A percentile compares a stretch with the other conserved stretches of the same genome.
These are phyloP conservation scores for Protomyces pachydermus DNA, from an alignment of 1,139 yeast species.

Conservation along the genomic window DNA sequence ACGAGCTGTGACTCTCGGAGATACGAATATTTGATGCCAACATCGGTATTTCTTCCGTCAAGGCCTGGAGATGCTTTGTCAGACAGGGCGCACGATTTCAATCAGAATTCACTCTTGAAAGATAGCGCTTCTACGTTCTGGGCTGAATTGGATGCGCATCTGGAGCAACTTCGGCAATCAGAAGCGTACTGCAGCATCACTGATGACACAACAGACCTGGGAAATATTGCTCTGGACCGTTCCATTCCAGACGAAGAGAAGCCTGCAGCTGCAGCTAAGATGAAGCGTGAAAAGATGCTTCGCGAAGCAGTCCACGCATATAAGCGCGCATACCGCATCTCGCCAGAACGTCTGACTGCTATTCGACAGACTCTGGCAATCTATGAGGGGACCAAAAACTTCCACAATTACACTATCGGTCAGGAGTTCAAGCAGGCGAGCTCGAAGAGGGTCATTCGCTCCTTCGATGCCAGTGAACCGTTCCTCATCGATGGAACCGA, in stretches of 20 bases:
- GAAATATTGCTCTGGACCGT: conserved; percentile 8
- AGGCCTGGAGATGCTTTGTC: conserved; percentile 64
- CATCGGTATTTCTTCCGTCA: conserved; percentile 86
- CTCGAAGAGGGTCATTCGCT: conserved; percentile 74
- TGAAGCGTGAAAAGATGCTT: conserved; percentile 40
- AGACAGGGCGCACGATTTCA: conserved; percentile 39
- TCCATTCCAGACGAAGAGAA: conserved; percentile 8
- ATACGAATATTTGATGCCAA: conserved; percentile 88
- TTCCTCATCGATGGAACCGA: conserved; percentile 89
- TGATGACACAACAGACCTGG: conserved; percentile 8
- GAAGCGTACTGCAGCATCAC: not conserved
- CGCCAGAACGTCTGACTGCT: conserved; percentile 53
- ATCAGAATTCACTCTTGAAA: not conserved
- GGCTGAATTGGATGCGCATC: not conserved
- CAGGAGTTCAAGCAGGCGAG: conserved; percentile 83
- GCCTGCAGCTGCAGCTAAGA: conserved; percentile 13
- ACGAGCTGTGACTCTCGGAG: conserved; percentile 91
- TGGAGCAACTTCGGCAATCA: not conserved
- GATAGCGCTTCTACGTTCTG: conserved; percentile 15
- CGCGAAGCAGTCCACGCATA: conserved; percentile 38
- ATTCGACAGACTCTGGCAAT: conserved; percentile 65
- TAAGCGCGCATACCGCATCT: conserved; percentile 61
- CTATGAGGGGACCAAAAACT: conserved; percentile 85
- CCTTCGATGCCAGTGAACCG: conserved; percentile 78
- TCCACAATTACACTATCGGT: conserved; percentile 91